These are phyloP conservation scores for Cordyceps sp. DNA, from an alignment of 2,329 filamentous ascomycete species.

Conservation along the genomic window DNA sequence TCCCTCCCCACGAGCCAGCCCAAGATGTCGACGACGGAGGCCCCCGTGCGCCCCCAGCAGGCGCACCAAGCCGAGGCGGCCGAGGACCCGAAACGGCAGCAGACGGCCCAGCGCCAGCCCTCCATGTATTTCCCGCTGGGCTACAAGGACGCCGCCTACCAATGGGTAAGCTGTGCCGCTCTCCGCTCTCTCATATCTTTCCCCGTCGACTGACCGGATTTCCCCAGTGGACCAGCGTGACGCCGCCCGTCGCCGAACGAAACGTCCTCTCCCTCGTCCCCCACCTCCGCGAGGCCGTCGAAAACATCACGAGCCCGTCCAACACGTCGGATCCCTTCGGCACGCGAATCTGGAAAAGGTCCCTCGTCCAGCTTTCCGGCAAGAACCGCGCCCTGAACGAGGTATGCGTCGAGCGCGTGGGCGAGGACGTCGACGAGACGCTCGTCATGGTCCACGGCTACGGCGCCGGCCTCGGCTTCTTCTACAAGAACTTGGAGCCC, in stretches of 20 bases:
- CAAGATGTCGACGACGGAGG: conserved; percentile 18
- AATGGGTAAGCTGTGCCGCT: conserved; percentile 83
- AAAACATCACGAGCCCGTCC: conserved; percentile 36
- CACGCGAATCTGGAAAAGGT: conserved; percentile 69
- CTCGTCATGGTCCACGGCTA: conserved; percentile 96
- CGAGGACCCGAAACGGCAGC: conserved; percentile 11
- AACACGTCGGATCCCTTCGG: conserved; percentile 56
- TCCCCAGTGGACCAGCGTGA: conserved; percentile 64
- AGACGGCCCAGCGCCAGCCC: conserved; percentile 11
- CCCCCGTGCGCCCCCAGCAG: conserved; percentile 8
- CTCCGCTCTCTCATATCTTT: too few relatives aligned
- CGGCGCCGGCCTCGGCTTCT: conserved; percentile 89
- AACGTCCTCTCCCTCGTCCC: conserved; percentile 77
- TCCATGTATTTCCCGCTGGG: conserved; percentile 60
- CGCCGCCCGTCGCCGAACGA: conserved; percentile 71
- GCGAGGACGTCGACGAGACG: conserved; percentile 65
- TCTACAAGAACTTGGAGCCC: conserved; percentile 94
- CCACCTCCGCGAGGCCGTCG: conserved; percentile 58
- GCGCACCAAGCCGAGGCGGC: too few relatives aligned
- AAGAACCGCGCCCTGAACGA: conserved; percentile 84
- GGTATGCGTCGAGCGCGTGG: conserved; percentile 73
- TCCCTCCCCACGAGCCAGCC: not conserved
- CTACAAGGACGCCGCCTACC: conserved; percentile 79
- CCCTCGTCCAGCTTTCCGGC: conserved; percentile 69
- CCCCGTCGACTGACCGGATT: too few relatives aligned